Percentiles rank a stretch among this genome's conserved stretches.
These are phyloP conservation scores for Phytopythium aichiense DNA, from an alignment of 352 stramenopile genomes.

Conservation along the genomic window DNA sequence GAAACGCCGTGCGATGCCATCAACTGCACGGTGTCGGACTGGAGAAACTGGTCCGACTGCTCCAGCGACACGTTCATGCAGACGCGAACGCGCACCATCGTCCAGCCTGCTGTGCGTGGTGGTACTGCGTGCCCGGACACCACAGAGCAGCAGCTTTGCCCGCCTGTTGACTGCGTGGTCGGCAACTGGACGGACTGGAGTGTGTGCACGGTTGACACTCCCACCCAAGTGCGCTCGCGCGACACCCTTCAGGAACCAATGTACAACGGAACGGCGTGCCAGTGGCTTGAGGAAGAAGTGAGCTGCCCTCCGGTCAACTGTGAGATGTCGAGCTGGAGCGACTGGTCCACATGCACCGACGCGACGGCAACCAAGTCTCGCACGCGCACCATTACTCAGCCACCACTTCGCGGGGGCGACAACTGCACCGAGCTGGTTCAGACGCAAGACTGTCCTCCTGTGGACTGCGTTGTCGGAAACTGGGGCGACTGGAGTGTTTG, in stretches of 20 bases:
- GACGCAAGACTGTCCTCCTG: constrained; percentile 26
- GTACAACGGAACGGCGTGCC: constrained; percentile 31
- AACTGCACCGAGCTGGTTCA: constrained; percentile 24
- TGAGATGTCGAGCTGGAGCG: constrained; percentile 24
- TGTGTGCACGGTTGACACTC: constrained; percentile 20
- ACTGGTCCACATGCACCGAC: constrained; percentile 43
- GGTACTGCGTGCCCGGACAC: constrained; percentile 39
- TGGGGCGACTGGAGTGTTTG: constrained; percentile 30
- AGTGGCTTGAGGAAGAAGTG: constrained; percentile 18
- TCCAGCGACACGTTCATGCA: constrained; percentile 30
- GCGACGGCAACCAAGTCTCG: constrained; percentile 40
- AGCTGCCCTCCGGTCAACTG: constrained; percentile 53
- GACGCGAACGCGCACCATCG: constrained; percentile 32
- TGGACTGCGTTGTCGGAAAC: constrained; percentile 37
- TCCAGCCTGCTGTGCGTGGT: constrained; percentile 28
- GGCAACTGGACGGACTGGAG: constrained; percentile 37
- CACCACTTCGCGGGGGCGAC: constrained; percentile 30
- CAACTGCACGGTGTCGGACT: constrained; percentile 50
- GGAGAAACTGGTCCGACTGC: constrained; percentile 43
- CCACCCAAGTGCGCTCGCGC: constrained; percentile 25
- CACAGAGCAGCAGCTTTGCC: constrained; percentile 29
- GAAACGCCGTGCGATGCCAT: constrained; percentile 38
- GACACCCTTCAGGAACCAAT: constrained; percentile 13
- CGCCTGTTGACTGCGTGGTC: constrained; percentile 29
- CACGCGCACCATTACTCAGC: constrained; percentile 28